Evolutionary conservation across 805 yeast genomes (phyloP), one percentile per base, ranked within the genome.

Genomic region (Candida wancherniae): DNA sequence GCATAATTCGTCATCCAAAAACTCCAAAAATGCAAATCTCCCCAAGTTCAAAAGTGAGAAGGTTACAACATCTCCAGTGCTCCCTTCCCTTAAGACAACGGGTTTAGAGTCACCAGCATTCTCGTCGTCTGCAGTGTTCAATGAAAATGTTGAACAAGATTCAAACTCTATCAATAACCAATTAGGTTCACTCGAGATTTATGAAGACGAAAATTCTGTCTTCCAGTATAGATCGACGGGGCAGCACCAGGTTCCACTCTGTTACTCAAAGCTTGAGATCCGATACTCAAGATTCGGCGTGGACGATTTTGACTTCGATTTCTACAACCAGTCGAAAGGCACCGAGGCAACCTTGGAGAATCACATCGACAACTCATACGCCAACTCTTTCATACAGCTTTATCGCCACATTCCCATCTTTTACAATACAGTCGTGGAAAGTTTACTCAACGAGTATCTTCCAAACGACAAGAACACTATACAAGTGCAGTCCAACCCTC

Each of bases 231-330:
- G 44, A 29, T 33, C 39, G 13, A 33, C 28, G 5, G 28, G 16
- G 15, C 39, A 17, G 26, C 52, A 34, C 30, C 44, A 34, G 62
- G 71, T 47, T 51, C 95, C 96, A 1, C 79, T 80, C 31, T 83
- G 88, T 20, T 90, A 81, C 59, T 65, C 77, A 23, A 75, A 78
- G 45, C 63, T 85, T 26, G 83, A 80, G 37, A 84, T 90, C 32
- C 72, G 80, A 24, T 90, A 88, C 55, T 83, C 94, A 34, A 80
- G 75, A 47, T 90, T 86, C 56, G 98, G 98, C 16, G 87, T 92
- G 18, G 86, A 82, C 45, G 96, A 87, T 55, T 92, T 92, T 58
- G 96, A 90, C 59, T 90, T 92, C 53, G 79, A 74, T 32, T 81
- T 78, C 47, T 90, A 82, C 63, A 90, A 90, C 51, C 67, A 68